phyloP scores from a whole-genome alignment of 192 early-diverging fungal species.

The Backusella australiensis region DNA sequence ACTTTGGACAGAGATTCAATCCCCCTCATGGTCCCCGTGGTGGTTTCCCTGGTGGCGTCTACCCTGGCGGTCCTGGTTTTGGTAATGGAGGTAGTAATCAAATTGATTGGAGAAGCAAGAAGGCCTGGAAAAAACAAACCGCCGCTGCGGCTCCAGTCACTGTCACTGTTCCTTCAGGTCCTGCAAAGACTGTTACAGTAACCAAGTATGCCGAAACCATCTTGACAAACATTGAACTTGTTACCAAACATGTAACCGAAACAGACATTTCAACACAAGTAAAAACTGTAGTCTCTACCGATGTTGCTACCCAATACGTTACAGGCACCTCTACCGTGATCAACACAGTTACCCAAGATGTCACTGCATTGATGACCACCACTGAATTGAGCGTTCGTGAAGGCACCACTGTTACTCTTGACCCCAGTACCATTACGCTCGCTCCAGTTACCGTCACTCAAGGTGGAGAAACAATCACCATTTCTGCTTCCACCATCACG shows the following conservation, averaged over 20 bases:
- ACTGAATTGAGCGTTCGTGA: not conserved
- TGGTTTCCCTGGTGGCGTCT: not conserved
- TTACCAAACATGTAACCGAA: not conserved
- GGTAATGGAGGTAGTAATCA: not conserved
- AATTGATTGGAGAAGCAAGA: not conserved
- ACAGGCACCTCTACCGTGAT: not conserved
- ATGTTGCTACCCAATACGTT: not conserved
- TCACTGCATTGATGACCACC: not conserved
- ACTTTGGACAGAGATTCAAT: not conserved
- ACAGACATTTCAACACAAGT: not conserved
- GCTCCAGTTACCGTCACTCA: not conserved
- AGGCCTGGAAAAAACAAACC: not conserved
- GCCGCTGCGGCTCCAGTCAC: not conserved
- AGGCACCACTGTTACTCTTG: not conserved
- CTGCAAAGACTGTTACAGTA: not conserved
- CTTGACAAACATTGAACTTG: not conserved
- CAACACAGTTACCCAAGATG: not conserved
- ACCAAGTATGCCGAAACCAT: not conserved
- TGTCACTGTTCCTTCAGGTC: not conserved
- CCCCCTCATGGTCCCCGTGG: not conserved
- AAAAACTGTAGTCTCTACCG: not conserved
- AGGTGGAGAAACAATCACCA: not conserved
- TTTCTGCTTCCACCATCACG: not conserved
- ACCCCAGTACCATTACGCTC: not conserved
- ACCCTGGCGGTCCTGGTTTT: not conserved